phyloP scores from a whole-genome alignment of 2,329 filamentous ascomycete species.

The Clonostachys chloroleuca region DNA sequence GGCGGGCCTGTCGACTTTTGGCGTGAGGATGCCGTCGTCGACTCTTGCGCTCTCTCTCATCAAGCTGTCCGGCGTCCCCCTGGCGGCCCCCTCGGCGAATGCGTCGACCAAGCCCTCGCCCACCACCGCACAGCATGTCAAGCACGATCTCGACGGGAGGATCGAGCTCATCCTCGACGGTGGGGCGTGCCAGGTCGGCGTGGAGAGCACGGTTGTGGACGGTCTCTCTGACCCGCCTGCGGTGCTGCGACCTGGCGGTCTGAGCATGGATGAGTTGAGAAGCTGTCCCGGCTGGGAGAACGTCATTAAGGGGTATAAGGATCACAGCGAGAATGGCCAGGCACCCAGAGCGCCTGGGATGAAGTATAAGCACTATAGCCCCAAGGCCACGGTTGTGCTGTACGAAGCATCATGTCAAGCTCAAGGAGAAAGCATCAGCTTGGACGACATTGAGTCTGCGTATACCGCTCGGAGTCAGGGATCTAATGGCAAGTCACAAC shows the following conservation, averaged over 20 bases:
- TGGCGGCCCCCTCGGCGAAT: constrained; percentile 92
- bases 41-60: constrained; percentile 87
- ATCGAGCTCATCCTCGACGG: constrained; percentile 89
- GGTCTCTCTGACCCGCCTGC: constrained; percentile 77
- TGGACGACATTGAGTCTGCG: constrained; percentile 23
- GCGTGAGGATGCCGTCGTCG: constrained; percentile 82
- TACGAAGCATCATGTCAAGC: constrained; percentile 56
- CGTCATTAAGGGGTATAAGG: constrained; percentile 74
- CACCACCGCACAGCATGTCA: constrained; percentile 84
- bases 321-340: constrained; percentile 63
- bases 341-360: constrained; percentile 87
- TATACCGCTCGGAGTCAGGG: constrained; percentile 2
- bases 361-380: constrained; percentile 99
- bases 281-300: constrained; percentile 75
- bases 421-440: constrained; percentile 26
- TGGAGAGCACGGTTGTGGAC: constrained; percentile 96
- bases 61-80: constrained; percentile 67
- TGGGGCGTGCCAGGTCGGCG: constrained; percentile 79
- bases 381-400: constrained; percentile 78
- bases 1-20: constrained; percentile 78
- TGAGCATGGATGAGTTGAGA: constrained; percentile 76
- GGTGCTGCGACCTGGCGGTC: constrained; percentile 80
- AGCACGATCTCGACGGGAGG: constrained; percentile 75
- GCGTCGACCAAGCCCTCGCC: constrained; percentile 90
- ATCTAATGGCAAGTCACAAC: constrained; percentile 12